phyloP scores from a whole-genome alignment of 208 protist genomes.

The Trypanosoma cruzi region DNA sequence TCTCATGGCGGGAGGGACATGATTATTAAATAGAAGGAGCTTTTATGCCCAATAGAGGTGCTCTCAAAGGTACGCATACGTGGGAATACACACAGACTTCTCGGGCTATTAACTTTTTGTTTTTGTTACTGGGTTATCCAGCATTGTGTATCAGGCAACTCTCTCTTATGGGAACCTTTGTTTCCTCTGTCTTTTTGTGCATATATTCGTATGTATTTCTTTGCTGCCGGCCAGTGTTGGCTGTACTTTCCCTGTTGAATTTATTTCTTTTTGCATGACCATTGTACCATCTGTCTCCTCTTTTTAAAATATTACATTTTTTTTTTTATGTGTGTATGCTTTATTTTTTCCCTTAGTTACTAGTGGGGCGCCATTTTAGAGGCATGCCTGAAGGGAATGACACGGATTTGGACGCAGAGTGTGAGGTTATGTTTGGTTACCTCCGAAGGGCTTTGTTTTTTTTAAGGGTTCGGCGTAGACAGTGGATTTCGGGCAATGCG shows the following conservation, averaged over 20 bases:
- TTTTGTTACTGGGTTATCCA: not conserved
- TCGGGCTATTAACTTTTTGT: not conserved
- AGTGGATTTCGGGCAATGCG: not conserved
- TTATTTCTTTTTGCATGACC: conserved; percentile 22
- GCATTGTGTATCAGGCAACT: not conserved
- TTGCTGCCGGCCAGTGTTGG: not conserved
- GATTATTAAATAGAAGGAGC: not conserved
- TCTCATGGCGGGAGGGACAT: not conserved
- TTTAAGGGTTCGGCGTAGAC: not conserved
- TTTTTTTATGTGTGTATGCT: too few relatives aligned
- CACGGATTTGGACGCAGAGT: conserved; percentile 16
- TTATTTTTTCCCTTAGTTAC: too few relatives aligned
- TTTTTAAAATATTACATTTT: too few relatives aligned
- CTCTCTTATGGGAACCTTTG: not conserved
- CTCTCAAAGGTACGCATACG: not conserved
- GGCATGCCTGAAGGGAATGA: conserved; percentile 2
- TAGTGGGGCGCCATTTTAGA: conserved; percentile 1
- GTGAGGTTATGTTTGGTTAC: conserved; percentile 17
- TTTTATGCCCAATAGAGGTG: not conserved
- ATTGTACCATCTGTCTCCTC: conserved; percentile 5
- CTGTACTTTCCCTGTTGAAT: conserved; percentile 3
- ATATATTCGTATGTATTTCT: not conserved
- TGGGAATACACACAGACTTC: not conserved
- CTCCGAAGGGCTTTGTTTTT: conserved; percentile 21
- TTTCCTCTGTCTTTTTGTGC: conserved; percentile 5